Base-by-base conservation (phyloP, 257 asterid genomes). In the Nicotiana otophora region DNA sequence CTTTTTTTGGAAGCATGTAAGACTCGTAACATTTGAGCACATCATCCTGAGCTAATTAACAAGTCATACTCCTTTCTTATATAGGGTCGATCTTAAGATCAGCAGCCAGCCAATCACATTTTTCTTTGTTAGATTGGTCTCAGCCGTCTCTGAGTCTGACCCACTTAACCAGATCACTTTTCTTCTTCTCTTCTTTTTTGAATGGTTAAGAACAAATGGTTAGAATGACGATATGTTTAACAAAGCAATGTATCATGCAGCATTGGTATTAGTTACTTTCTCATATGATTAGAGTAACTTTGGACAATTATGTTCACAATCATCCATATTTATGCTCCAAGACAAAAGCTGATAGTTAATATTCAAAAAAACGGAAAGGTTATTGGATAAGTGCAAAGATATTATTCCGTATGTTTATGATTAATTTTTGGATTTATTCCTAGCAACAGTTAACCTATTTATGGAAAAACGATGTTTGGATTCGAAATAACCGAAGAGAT, bases 241-340 rank as follows among this genome's bases (percentile, higher is more conserved):
- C 81, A 58, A 82, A 82, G 53, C 31, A 82, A 20, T 23, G 81
- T 70, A 82, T 82, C 84, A 55, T 57, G 17, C 60, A 60, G 53
- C 77, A 69, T 39, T n/a, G 2, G 9, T 10, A n/a, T 2, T 4
- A 36, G n/a, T 39, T 69, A n/a, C 2, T 7, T n/a, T 15, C 11
- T 2, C 4, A 28, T 36, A 68, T 68, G 31, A 69, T 39, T 69
- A 69, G 10, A 5, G 5, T 63, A 26, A 63, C 19, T 63, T 63
- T 28, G 39, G 39, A 11, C n/a, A 26, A 12, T 63, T 26, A 11
- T 26, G 2, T 62, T 6, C 33, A 34, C 23, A 69, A 39, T 26
- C 11, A 69, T n/a, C 8, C 7, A 39, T n/a, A n/a, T 69, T 33
- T 30, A 31, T 68, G 57, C 33, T 69, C 33, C 33, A 69, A 39